Conservation (phyloP, 1,284 basidiomycete species). For the Trametes polyzona region DNA sequence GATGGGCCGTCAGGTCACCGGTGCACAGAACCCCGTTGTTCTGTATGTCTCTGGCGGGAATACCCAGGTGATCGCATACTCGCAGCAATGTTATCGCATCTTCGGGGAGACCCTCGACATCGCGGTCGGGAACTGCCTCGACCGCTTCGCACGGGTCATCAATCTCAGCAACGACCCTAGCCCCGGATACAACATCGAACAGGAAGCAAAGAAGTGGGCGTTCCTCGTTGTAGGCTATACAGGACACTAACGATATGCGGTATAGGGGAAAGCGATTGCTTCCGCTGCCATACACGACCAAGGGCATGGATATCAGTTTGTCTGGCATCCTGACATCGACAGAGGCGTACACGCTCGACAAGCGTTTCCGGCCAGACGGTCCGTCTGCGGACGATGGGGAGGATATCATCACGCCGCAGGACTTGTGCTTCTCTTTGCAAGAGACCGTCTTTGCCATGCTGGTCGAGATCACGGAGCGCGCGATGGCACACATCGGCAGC, state of each 20-base stretch:
- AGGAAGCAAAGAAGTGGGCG: constrained; percentile 84
- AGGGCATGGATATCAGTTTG: constrained; percentile 98
- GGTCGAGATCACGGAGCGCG: constrained; percentile 98
- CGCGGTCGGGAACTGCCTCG: constrained; percentile 97
- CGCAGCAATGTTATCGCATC: constrained; percentile 95
- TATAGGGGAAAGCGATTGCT: constrained; percentile 77
- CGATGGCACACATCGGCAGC: constrained; percentile 98
- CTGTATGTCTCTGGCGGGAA: constrained; percentile 99
- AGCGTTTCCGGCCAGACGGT: constrained; percentile 62
- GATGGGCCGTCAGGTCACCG: constrained; percentile 96
- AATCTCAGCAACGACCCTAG: constrained; percentile 94
- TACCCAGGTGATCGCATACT: constrained; percentile 99
- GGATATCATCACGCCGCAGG: constrained; percentile 88
- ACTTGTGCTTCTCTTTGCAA: constrained; percentile 96
- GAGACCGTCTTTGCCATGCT: constrained; percentile 99
- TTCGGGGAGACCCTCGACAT: constrained; percentile 99
- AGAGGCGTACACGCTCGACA: constrained; percentile 87
- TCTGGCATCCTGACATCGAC: constrained; percentile 91
- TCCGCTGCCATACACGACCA: constrained; percentile 92
- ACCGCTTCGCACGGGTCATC: constrained; percentile 97
- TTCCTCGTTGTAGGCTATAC: not conserved
- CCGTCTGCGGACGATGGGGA: constrained; percentile 44
- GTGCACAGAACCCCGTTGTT: constrained; percentile 94
- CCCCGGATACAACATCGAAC: constrained; percentile 99
- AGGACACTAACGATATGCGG: not conserved